Evolutionary conservation across 495 filamentous ascomycete species (phyloP), one percentile per base, ranked within the genome.

Genomic region (Cercophora sp.): DNA sequence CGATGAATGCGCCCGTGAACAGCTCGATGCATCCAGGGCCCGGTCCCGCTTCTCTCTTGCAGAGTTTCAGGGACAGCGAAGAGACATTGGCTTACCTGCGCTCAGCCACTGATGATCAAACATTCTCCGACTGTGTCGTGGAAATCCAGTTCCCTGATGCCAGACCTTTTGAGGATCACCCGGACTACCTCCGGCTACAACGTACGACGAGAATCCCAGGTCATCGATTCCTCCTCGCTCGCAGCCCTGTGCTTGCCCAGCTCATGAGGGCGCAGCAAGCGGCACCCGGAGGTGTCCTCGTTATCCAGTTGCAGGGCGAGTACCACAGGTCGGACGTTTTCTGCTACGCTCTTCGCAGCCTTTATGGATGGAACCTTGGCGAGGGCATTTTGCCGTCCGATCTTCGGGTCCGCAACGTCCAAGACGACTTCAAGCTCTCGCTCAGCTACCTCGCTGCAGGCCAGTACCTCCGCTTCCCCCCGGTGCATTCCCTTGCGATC

Each of bases 371-470:
- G 61, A 29, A 44, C 5, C 26, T 66, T 16, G 48, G 42, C 23
- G 46, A 54, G 5, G 40, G 40, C n/a, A 44, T 48, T 11, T 57
- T 61, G 15, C 61, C 58, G 0, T 55, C 51, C 8, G 57, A 61
- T 0, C 44, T 64, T 2, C 40, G 2, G 3, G 55, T 55, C 57
- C 39, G 70, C 59, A 32, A 63, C 51, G 35, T 61, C 44, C 55
- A 47, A 2, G 71, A 76, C 43, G 71, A 69, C 39, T 70, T 82
- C 51, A 60, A 69, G 15, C 70, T 78, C 34, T 71, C 70, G 32
- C 61, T 85, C 10, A 71, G 73, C 25, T 83, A 80, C 54, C 70
- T 76, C 24, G 75, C 79, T 8, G 71, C 75, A 18, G 79, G 77
- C 8, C 70, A 71, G 29, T 62, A 80, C 20, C 62, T 85, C 15